Evolutionary conservation across 352 stramenopile genomes (phyloP).

Genomic region (Pythium insidiosum): DNA sequence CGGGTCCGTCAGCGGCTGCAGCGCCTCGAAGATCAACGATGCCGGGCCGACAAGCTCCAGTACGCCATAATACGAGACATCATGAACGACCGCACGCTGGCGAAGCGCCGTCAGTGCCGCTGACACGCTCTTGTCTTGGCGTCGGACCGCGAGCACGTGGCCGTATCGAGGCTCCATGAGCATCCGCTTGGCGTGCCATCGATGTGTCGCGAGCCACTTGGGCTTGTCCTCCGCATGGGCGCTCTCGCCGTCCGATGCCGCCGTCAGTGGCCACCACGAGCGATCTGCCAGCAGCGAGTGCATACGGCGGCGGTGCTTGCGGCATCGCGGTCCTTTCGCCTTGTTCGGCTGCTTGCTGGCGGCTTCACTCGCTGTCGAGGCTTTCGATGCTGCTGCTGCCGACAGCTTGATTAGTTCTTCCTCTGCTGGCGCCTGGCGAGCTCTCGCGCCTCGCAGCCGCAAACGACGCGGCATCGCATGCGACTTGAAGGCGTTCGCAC

Average conservation of each 20-base stretch:
- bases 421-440: background rate
- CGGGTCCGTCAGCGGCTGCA: constrained; percentile 62
- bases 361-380: background rate
- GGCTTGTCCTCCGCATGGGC: background rate
- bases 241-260: background rate
- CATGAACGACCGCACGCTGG: constrained; percentile 42
- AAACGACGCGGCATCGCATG: constrained; percentile 55
- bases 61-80: constrained; percentile 54
- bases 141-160: constrained; percentile 29
- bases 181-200: constrained; percentile 80
- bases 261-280: no score
- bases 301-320: constrained; percentile 51
- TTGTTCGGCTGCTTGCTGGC: background rate
- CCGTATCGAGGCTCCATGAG: constrained; percentile 44
- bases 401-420: constrained; percentile 14
- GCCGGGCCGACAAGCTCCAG: constrained; percentile 57
- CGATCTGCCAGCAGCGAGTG: constrained; percentile 31
- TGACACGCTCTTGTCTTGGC: constrained; percentile 57
- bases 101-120: constrained; percentile 48
- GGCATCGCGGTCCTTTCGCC: constrained; percentile 21
- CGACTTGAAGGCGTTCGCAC: constrained; percentile 76
- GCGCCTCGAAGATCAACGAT: constrained; percentile 43
- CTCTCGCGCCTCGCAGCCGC: constrained; percentile 10
- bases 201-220: constrained; percentile 54
- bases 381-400: background rate